Evolutionary conservation across 768 basidiomycete species (phyloP), one percentile per base, ranked within the genome.

Genomic region (Tylopilus balloui): DNA sequence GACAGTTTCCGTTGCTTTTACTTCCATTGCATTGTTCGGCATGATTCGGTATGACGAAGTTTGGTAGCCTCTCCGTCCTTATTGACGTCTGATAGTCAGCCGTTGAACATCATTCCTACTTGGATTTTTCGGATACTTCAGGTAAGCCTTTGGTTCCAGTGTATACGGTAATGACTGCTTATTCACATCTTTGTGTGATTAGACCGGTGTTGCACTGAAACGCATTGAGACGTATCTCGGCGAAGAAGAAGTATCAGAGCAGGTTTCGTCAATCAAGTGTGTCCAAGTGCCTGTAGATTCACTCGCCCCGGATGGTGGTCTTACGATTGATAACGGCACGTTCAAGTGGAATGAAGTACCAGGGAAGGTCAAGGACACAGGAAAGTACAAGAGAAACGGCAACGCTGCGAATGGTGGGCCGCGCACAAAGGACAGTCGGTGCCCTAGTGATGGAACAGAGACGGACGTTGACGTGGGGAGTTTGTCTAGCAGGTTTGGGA

Each of bases 1-100:
- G 40, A 86, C 89, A 0, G 75, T 93, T 42, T 75, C 85, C 8
- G 76, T 81, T 15, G 93, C 94, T 0, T 95, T 95, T 62, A 95
- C 93, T 79, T 74, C 91, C 0, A 86, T 96, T 28, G 79, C 90
- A 0, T 66, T 95, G 36, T 95, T 95, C 67, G 75, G 75, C 39
- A 92, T 96, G 92, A 75, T 96, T 58, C 77, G 81, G 77, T 82
- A 70, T 52, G 53, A 17, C 1, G 7, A 29, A 47, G 3, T 29
- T 51, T 35, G 31, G 35, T 13, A 9, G n/a, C 29, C 52, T 1
- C 2, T 24, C 19, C 19, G 35, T 38, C 42, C 23, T 42, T n/a
- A 47, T 37, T 17, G 6, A 36, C 29, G 15, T 38, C 5, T 1
- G 12, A 37, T 45, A 82, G 85, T 27, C 63, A 73, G 17, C 91